phyloP scores from a whole-genome alignment of 1,284 basidiomycete species.

The Trichosporon ovoides region DNA sequence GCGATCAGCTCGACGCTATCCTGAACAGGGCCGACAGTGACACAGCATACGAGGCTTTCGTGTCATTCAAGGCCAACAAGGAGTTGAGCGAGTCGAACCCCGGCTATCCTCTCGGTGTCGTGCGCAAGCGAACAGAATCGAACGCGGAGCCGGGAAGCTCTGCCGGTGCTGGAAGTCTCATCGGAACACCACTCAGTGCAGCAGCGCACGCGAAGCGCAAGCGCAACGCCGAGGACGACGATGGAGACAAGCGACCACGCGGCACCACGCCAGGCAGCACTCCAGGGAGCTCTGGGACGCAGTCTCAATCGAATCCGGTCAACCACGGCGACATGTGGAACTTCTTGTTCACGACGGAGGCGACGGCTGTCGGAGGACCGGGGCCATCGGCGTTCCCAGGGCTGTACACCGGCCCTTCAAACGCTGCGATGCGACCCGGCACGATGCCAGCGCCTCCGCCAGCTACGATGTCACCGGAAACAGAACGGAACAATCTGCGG shows the following conservation, averaged over 20 bases:
- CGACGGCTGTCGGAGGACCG: slow-evolving; percentile 12
- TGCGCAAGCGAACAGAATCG: neutral
- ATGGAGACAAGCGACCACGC: slow-evolving; percentile 11
- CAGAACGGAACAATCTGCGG: slow-evolving; percentile 12
- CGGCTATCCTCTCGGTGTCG: slow-evolving; percentile 28
- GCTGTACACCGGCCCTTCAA: neutral
- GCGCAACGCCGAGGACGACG: slow-evolving; percentile 13
- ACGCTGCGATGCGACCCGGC: neutral
- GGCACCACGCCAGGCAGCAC: neutral
- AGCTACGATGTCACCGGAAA: slow-evolving; percentile 5
- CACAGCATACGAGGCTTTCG: slow-evolving; percentile 81
- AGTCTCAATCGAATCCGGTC: neutral
- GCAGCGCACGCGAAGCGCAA: slow-evolving; percentile 27
- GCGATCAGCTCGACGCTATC: slow-evolving; percentile 67
- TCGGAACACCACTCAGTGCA: neutral
- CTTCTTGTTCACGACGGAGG: slow-evolving; percentile 14
- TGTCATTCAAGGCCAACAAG: slow-evolving; percentile 50
- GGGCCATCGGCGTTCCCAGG: slow-evolving; percentile 8
- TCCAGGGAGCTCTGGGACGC: neutral
- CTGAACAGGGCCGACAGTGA: slow-evolving; percentile 81
- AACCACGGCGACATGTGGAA: slow-evolving; percentile 5
- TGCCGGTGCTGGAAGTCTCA: neutral
- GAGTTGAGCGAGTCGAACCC: slow-evolving; percentile 37
- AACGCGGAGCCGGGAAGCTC: neutral
- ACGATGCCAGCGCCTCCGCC: slow-evolving; percentile 6